Evolutionary conservation across 2,329 filamentous ascomycete species (phyloP).

Genomic region (Verticillium dahliae): DNA sequence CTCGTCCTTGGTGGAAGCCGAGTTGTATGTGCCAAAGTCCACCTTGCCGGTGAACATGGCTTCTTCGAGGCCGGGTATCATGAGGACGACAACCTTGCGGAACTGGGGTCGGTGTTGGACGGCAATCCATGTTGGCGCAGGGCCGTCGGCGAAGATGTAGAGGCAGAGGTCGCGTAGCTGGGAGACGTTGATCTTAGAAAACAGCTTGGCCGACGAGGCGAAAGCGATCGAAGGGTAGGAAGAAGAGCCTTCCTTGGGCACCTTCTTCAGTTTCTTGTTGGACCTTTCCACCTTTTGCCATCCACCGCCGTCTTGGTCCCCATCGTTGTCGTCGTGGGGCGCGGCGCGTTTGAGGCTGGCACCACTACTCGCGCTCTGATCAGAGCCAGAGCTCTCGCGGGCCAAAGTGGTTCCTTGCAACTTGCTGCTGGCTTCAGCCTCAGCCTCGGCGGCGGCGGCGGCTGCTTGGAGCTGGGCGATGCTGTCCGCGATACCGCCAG

Average conservation of each 20-base stretch:
- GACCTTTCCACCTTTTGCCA: conserved; percentile 52
- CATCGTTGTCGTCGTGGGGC: conserved; percentile 34
- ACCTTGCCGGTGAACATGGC: conserved; percentile 72
- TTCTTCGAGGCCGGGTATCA: conserved; percentile 87
- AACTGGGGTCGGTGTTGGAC: conserved; percentile 57
- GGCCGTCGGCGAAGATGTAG: conserved; percentile 61
- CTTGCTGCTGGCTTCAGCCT: neutral
- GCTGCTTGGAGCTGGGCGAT: neutral
- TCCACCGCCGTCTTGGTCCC: conserved; percentile 25
- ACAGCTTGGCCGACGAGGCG: conserved; percentile 49
- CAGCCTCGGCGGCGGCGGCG: conserved; percentile 1
- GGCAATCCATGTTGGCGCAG: conserved; percentile 58
- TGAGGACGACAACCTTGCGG: conserved; percentile 77
- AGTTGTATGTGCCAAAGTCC: conserved; percentile 40
- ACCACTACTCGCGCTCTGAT: conserved; percentile 22
- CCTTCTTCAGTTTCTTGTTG: conserved; percentile 55
- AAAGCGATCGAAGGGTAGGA: conserved; percentile 57
- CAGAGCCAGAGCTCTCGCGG: conserved; percentile 8
- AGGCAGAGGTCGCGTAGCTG: conserved; percentile 58
- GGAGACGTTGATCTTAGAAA: conserved; percentile 55
- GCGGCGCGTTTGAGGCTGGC: conserved; percentile 42
- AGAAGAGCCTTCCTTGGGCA: conserved; percentile 45
- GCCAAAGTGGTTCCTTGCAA: neutral
- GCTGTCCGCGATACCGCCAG: neutral
- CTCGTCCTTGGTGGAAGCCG: conserved; percentile 2